Evolutionary conservation across 257 asterid genomes (phyloP).

Genomic region (Fraxinus excelsior): DNA sequence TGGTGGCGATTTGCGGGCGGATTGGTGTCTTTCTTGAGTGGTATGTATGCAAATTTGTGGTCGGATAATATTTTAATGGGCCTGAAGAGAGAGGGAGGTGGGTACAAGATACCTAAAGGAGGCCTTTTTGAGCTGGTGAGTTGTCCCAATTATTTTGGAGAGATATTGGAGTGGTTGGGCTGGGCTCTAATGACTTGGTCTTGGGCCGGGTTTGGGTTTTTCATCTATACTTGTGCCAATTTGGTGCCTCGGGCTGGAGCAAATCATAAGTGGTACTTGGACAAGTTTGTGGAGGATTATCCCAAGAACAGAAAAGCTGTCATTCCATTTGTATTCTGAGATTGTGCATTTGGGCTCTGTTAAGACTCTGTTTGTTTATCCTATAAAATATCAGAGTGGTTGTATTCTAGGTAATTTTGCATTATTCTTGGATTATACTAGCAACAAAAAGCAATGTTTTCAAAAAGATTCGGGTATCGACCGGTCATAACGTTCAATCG

Average conservation of each 20-base stretch:
- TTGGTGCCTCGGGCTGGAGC: slow-evolving; percentile 64
- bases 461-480: no score
- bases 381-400: no score
- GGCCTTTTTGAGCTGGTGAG: slow-evolving; percentile 70
- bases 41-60: slow-evolving; percentile 57
- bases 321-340: slow-evolving; percentile 57
- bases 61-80: slow-evolving; percentile 58
- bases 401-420: no score
- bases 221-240: slow-evolving; percentile 61
- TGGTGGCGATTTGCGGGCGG: slow-evolving; percentile 55
- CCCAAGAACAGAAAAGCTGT: slow-evolving; percentile 68
- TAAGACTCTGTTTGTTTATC: not conserved
- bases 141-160: slow-evolving; percentile 81
- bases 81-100: slow-evolving; percentile 52
- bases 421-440: no score
- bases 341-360: not conserved
- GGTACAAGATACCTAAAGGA: slow-evolving; percentile 64
- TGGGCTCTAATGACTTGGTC: slow-evolving; percentile 77
- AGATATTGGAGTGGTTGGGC: slow-evolving; percentile 80
- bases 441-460: no score
- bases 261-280: slow-evolving; percentile 64
- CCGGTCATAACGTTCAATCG: no score
- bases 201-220: slow-evolving; percentile 73
- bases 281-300: slow-evolving; percentile 78
- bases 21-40: slow-evolving; percentile 35